Percentiles rank a stretch among this genome's conserved stretches.
These are phyloP conservation scores for Neurospora tetrasperma DNA, from an alignment of 495 filamentous ascomycete species.

Conservation along the genomic window DNA sequence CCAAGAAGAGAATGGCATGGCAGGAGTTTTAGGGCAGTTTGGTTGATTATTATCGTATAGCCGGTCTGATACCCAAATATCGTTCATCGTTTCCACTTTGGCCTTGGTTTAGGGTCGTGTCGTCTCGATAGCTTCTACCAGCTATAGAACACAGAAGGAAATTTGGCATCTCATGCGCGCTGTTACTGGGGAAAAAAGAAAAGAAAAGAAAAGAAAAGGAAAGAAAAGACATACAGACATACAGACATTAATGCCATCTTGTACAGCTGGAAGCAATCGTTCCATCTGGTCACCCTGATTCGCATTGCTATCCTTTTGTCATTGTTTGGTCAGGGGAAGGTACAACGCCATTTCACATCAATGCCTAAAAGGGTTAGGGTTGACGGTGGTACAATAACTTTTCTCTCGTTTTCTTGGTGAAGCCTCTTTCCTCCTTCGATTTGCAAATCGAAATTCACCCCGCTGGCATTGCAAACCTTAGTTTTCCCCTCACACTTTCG, in stretches of 20 bases:
- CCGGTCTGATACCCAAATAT: background rate
- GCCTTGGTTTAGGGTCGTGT: background rate
- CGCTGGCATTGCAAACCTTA: background rate
- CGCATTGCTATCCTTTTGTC: background rate
- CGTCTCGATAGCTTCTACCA: background rate
- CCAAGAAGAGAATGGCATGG: background rate
- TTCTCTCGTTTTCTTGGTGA: background rate
- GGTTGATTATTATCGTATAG: background rate
- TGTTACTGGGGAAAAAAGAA: background rate
- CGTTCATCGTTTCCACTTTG: background rate
- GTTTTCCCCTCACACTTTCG: background rate
- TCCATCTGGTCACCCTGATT: background rate
- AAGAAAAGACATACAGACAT: background rate
- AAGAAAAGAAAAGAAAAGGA: background rate
- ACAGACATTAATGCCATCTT: background rate
- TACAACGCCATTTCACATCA: background rate
- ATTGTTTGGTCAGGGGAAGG: background rate
- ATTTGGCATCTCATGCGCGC: background rate
- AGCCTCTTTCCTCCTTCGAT: slow-evolving; percentile 5
- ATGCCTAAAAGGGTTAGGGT: slow-evolving; percentile 3
- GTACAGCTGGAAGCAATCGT: background rate
- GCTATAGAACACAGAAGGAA: background rate
- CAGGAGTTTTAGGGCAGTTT: background rate
- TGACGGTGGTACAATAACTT: background rate
- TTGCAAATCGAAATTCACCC: background rate